phyloP scores from a whole-genome alignment of 495 filamentous ascomycete genomes.

The Penicillium coprophilum region DNA sequence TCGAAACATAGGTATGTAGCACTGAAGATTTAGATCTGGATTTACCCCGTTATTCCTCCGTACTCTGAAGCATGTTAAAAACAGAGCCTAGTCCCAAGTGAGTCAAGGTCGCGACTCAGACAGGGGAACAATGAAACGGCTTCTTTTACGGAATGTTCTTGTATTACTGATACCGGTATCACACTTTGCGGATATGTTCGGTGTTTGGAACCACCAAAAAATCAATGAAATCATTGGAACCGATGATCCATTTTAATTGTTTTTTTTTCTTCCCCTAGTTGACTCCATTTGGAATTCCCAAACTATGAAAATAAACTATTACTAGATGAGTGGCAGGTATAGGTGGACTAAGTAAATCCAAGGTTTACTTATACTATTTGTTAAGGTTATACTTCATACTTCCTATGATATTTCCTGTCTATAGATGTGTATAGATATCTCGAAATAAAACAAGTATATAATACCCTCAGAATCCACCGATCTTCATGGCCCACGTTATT shows the following conservation, averaged over 20 bases:
- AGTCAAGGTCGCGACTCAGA: background rate
- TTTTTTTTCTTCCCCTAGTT: background rate
- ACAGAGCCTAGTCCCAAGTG: constrained; percentile 6
- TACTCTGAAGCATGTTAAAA: constrained; percentile 2
- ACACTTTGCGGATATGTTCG: constrained; percentile 22
- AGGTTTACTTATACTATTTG: background rate
- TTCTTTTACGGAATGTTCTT: background rate
- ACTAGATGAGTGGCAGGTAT: background rate
- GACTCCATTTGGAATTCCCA: constrained; percentile 3
- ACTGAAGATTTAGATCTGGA: constrained; percentile 5
- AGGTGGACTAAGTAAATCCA: background rate
- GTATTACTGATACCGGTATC: constrained; percentile 12
- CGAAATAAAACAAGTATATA: background rate
- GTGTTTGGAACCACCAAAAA: constrained; percentile 9
- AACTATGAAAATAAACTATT: background rate
- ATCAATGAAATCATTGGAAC: constrained; percentile 26
- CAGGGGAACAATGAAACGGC: constrained; percentile 1
- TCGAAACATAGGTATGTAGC: background rate
- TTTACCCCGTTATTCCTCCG: constrained; percentile 1
- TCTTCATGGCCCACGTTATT: constrained; percentile 47
- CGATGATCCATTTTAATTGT: constrained; percentile 2
- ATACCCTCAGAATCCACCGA: constrained; percentile 24
- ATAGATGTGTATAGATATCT: no score
- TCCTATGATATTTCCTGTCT: no score
- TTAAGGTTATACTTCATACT: background rate